Base-by-base conservation (phyloP, 257 asterid species). In the Salvia miltiorrhiza region DNA sequence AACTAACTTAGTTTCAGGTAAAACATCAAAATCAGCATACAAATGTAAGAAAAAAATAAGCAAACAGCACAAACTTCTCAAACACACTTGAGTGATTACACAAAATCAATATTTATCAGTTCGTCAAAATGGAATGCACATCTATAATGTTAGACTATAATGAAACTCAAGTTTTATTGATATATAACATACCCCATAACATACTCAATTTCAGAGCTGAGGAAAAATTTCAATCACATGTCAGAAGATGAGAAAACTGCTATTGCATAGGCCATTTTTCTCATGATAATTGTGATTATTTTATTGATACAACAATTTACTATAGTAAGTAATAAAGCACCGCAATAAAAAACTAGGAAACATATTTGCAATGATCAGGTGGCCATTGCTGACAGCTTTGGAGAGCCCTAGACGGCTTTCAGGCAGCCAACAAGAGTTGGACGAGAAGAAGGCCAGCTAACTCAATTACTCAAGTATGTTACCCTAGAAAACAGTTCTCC, bases 391-490 rank as follows among this genome's bases (percentile, higher is more conserved):
- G 30, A 53, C 17, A 53, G 13, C 72, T 39, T 67, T 8, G 55
- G 5, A 13, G 7, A 19, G 21, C 63, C 43, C n/a, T 32, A 7
- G 17, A 53, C 1, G 45, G 33, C 20, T 19, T 45, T 33, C 30
- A 7, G 63, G 37, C 40, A 67, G 60, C 60, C 59, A 53, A 62
- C 23, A 62, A 23, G 41, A 23, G 24, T 55, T 14, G 0, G 20
- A 23, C 32, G 20, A 58, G 60, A 70, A 50, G 21, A 39, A 43
- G 33, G 49, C 26, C 49, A 52, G n/a, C 72, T 12, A 67, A 50
- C 12, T 32, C 59, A 28, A 9, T 23, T n/a, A n/a, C n/a, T n/a
- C n/a, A n/a, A n/a, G n/a, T 48, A 14, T 39, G 24, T 23, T 41
- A 19, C 20, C 26, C 12, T 13, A 39, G 53, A 23, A 21, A 3